A percentile compares a stretch with the other conserved stretches of the same genome.
phyloP scores from a whole-genome alignment of 495 filamentous ascomycete species.

The Penicillium goetzii region DNA sequence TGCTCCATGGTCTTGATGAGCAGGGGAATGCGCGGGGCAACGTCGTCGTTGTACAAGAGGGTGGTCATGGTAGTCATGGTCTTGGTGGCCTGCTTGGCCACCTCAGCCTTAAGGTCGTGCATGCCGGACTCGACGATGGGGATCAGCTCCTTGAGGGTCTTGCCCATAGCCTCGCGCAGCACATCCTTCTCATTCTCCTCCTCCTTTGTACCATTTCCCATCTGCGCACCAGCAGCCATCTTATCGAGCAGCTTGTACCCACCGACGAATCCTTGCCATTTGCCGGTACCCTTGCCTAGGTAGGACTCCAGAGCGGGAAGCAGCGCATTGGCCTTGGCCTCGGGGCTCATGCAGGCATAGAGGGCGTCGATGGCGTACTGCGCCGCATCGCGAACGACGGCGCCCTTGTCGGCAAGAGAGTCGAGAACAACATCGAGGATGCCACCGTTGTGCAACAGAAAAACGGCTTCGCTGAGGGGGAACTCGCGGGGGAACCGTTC shows the following conservation, averaged over 20 bases:
- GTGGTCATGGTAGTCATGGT: conserved; percentile 90
- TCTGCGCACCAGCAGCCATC: conserved; percentile 91
- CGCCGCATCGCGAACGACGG: conserved; percentile 85
- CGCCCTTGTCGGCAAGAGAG: conserved; percentile 85
- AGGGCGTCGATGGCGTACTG: conserved; percentile 94
- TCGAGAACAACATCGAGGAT: conserved; percentile 77
- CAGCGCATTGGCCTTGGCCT: conserved; percentile 78
- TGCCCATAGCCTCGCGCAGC: conserved; percentile 88
- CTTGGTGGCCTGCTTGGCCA: conserved; percentile 83
- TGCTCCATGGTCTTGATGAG: conserved; percentile 95
- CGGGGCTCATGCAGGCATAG: conserved; percentile 74
- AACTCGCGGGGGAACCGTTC: conserved; percentile 83
- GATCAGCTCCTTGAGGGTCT: conserved; percentile 85
- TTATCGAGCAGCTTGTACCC: conserved; percentile 80
- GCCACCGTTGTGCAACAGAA: conserved; percentile 78
- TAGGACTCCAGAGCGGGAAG: conserved; percentile 74
- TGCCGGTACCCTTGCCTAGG: conserved; percentile 76
- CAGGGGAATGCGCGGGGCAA: conserved; percentile 88
- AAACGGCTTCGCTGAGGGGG: conserved; percentile 76
- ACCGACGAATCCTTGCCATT: conserved; percentile 94
- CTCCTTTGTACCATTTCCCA: conserved; percentile 76
- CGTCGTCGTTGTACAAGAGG: conserved; percentile 95
- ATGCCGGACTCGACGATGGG: conserved; percentile 91
- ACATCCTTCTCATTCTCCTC: conserved; percentile 84
- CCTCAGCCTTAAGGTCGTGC: conserved; percentile 93